Percentiles rank a stretch among this genome's conserved stretches.
These are phyloP conservation scores for Yueomyces sinensis DNA, from an alignment of 805 yeast genomes.

Conservation along the genomic window DNA sequence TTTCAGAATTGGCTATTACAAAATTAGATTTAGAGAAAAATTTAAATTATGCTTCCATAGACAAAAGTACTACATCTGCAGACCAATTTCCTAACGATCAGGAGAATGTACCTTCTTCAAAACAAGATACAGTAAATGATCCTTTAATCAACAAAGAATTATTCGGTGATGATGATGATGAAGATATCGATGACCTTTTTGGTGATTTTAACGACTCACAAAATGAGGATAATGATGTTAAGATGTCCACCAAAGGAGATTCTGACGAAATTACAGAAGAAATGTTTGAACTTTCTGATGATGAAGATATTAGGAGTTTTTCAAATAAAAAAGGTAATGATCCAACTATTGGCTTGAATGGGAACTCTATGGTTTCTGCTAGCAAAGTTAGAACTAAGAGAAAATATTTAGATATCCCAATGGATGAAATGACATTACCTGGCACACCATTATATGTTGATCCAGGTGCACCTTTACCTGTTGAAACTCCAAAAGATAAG, in stretches of 20 bases:
- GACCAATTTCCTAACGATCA: neutral
- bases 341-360: neutral
- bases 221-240: slow-evolving; percentile 5
- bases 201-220: slow-evolving; percentile 24
- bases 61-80: neutral
- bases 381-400: slow-evolving; percentile 7
- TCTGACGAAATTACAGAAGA: slow-evolving; percentile 21
- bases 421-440: slow-evolving; percentile 43
- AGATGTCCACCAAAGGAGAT: slow-evolving; percentile 1
- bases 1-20: slow-evolving; percentile 3
- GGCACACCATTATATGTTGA: slow-evolving; percentile 50
- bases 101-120: neutral
- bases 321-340: neutral
- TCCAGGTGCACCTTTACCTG: slow-evolving; percentile 76
- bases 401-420: slow-evolving; percentile 37
- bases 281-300: slow-evolving; percentile 22
- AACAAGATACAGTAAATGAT: slow-evolving; percentile 1
- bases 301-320: slow-evolving; percentile 9
- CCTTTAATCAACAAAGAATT: slow-evolving; percentile 18
- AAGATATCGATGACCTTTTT: slow-evolving; percentile 24
- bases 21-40: slow-evolving; percentile 6
- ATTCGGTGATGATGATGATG: slow-evolving; percentile 25
- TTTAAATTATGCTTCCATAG: slow-evolving; percentile 7
- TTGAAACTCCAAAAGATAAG: slow-evolving; percentile 32
- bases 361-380: too few species aligned